Percentiles rank a stretch among this genome's conserved stretches.
These are phyloP conservation scores for Rubia yunnanensis DNA, from an alignment of 257 asterid species.

Conservation along the genomic window DNA sequence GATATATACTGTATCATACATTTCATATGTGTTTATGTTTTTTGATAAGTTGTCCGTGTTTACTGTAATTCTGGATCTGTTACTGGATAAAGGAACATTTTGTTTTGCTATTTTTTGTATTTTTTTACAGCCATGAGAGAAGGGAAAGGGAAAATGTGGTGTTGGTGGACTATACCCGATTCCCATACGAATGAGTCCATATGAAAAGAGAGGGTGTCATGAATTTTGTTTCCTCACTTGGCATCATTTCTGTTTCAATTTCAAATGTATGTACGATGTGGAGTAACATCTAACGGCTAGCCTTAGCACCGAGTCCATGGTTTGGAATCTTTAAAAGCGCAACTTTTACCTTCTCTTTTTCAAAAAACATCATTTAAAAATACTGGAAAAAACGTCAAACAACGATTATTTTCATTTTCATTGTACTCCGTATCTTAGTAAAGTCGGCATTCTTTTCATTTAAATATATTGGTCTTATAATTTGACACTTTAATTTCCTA, in stretches of 20 bases:
- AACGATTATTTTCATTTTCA: background rate
- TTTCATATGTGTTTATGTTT: too few species aligned
- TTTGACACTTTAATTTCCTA: too few species aligned
- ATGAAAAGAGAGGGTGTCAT: background rate
- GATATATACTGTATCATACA: too few species aligned
- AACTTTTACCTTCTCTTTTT: too few species aligned
- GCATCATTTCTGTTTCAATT: constrained; percentile 10
- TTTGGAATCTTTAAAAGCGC: constrained; percentile 3
- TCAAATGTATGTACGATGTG: background rate
- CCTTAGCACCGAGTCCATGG: background rate
- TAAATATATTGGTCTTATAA: too few species aligned
- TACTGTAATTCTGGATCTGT: too few species aligned
- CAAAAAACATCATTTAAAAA: too few species aligned
- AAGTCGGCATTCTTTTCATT: too few species aligned
- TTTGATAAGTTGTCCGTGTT: too few species aligned
- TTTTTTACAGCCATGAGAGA: constrained; percentile 15
- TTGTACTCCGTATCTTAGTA: too few species aligned
- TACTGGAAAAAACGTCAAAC: too few species aligned
- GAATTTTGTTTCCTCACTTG: constrained; percentile 13
- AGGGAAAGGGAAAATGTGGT: background rate
- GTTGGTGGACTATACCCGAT: constrained; percentile 14
- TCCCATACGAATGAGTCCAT: constrained; percentile 9
- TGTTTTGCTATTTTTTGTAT: background rate
- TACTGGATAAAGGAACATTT: constrained; percentile 12
- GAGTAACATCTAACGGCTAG: constrained; percentile 4